Evolutionary conservation across 768 basidiomycete species (phyloP), one percentile per base, ranked within the genome.

Genomic region (Sporobolomyces pararoseus): DNA sequence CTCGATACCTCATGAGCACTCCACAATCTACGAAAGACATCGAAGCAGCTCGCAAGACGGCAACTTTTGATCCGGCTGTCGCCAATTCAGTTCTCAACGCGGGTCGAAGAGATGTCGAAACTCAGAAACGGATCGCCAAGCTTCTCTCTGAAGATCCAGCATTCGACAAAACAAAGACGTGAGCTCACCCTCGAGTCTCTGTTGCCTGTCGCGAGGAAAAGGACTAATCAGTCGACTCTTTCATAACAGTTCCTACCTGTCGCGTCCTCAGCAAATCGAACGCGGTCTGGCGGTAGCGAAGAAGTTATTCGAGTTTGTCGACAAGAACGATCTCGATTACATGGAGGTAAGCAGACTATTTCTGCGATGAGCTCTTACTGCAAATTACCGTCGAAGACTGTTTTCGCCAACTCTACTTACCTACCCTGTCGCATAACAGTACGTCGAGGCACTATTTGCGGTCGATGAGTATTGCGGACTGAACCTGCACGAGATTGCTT

Each of bases 221-320:
- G 46, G 23, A 21, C 46, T 47, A 23, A 47, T 14, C n/a, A n/a
- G n/a, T n/a, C 46, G 10, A 14, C 46, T 13, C 46, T 47, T 23
- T 47, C 46, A 23, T 47, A 14, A 10, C 7, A 63, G 51, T 29
- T 54, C 63, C 31, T 68, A 73, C 50, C 59, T 65, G 77, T 82
- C 83, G 19, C 83, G 87, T 63, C 82, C 82, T 0, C 85, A 89
- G 61, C 80, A 81, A 16, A 87, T 86, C 72, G 80, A 83, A 25
- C 84, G 84, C 4, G 86, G 83, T 0, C 79, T 88, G 17, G 78
- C 80, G 0, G 83, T 87, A 76, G 83, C 82, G 2, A 85, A 84
- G 62, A 82, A 86, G 23, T 73, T 89, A 13, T 83, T 82, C 58
- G 88, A 88, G 75, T 78, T 89, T n/a, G 81, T 83, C 69, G 82